Base-by-base conservation (phyloP, 257 asterid species). In the Jacaranda mimosifolia region DNA sequence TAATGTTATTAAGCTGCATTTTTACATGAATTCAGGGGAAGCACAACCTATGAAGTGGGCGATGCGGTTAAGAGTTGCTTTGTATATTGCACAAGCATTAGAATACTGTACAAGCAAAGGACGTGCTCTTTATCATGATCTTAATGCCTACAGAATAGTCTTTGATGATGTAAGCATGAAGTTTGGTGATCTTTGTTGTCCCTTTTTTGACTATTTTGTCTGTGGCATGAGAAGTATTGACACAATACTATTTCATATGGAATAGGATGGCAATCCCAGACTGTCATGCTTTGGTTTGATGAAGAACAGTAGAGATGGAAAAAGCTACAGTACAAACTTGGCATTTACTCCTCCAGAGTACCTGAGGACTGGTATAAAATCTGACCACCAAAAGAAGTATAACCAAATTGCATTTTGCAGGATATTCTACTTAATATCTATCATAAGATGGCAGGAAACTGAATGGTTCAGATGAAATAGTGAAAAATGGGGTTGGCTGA, bases 1-100 rank as follows among this genome's bases (percentile, higher is more conserved):
- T 56, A 49, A 9, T 35, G 32, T 48, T 53, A 36, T 60, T 64
- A 63, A 42, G 76, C 13, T 68, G 72, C 70, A 73, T 74, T 72
- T 79, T 48, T 45, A 38, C 79, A 62, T 75, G 81, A 82, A 73
- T 69, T 74, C 83, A 94, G 99, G 99, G 99, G 99, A 94, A 77
- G 40, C 98, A 75, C 98, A 94, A 76, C 98, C 99, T 35, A 91
- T 94, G 98, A 90, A 91, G 85, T 95, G 99, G 98, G 93, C 98
- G n/a, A 93, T 95, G 97, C 90, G 99, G 72, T 86, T 95, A 83
- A 89, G 99, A 82, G 99, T 95, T 73, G 97, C 98, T 72, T 83
- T 91, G 14, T 95, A 80, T 86, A 86, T 93, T 75, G 98, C 96
- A 11, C 96, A 95, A 85, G 99, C 97, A 52, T 86, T 93, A 62